Evolutionary conservation across 1,284 basidiomycete genomes (phyloP).

Genomic region (Cystobasidium pallidum): DNA sequence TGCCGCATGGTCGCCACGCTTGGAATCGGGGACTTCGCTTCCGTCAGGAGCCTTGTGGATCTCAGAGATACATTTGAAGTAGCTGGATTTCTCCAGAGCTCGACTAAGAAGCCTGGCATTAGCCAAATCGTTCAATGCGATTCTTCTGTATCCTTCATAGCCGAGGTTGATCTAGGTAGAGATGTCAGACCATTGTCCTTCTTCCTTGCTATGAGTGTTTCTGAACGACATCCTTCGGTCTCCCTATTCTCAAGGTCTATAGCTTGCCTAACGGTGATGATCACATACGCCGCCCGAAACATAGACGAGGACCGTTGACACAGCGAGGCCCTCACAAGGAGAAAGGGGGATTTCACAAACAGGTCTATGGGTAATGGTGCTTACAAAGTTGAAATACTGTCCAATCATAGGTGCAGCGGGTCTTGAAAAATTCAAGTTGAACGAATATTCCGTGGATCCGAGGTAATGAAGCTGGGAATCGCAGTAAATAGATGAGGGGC

Average conservation of each 20-base stretch:
- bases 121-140: slow-evolving; percentile 71
- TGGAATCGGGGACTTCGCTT: slow-evolving; percentile 23
- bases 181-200: slow-evolving; percentile 44
- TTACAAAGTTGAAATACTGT: slow-evolving; percentile 78
- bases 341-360: too few relatives aligned
- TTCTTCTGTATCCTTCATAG: slow-evolving; percentile 74
- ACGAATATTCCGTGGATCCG: slow-evolving; percentile 68
- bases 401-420: slow-evolving; percentile 87
- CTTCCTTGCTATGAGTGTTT: too few relatives aligned
- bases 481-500: slow-evolving; percentile 2
- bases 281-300: too few relatives aligned
- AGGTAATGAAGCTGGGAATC: slow-evolving; percentile 55
- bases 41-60: slow-evolving; percentile 45
- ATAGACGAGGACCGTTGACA: too few relatives aligned
- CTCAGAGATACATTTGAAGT: slow-evolving; percentile 49
- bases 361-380: neutral
- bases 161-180: slow-evolving; percentile 71
- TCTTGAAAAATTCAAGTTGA: slow-evolving; percentile 93
- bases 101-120: slow-evolving; percentile 78
- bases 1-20: slow-evolving; percentile 45
- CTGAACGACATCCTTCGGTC: too few relatives aligned
- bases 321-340: too few relatives aligned
- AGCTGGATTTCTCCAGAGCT: slow-evolving; percentile 69
- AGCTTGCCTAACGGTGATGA: too few relatives aligned
- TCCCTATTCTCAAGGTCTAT: too few relatives aligned